Base-by-base conservation (phyloP, 257 asterid genomes). In the Verbascum thapsus region DNA sequence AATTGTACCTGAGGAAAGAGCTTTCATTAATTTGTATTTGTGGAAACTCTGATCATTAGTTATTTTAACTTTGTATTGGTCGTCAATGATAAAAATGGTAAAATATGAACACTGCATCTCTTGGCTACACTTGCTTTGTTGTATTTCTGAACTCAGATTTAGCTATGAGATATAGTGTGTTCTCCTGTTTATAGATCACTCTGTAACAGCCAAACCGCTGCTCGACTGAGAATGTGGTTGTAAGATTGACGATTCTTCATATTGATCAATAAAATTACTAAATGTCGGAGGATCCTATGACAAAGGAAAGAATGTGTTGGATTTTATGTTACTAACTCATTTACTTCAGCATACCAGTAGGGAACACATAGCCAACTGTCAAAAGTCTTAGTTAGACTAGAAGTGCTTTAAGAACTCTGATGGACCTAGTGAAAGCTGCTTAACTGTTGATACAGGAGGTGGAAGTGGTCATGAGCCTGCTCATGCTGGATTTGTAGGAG, bases 401-500 rank as follows among this genome's bases (percentile, higher is more conserved):
- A 57, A 54, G 58, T 63, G 58, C 7, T 51, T 30, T 69, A 58
- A 32, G 9, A 35, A 56, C 18, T 32, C 19, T 49, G 41, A 19
- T 55, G 47, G n/a, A 49, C 20, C 60, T 72, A 62, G 58, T 61
- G 45, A 34, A 66, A 56, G 43, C 63, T 67, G 41, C 55, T 68
- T 10, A 64, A 42, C 63, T 55, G 61, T 34, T 72, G 59, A 63
- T 42, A 59, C 85, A 92, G 99, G 99, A 64, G 99, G 97, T 65
- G 99, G 99, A 74, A 92, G 97, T 75, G 99, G 99, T 58, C 99
- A 92, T 16, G 99, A 92, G 81, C 99, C 99, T 64, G 94, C 96
- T 68, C 94, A 90, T 74, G 99, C 96, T 66, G 99, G 99, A 78
- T 92, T 80, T 83, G 97, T 92, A 58, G 99, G 99, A 78, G 95